Evolutionary conservation across 2,329 filamentous ascomycete species (phyloP).

Genomic region (Arthrobotrys megalospora): DNA sequence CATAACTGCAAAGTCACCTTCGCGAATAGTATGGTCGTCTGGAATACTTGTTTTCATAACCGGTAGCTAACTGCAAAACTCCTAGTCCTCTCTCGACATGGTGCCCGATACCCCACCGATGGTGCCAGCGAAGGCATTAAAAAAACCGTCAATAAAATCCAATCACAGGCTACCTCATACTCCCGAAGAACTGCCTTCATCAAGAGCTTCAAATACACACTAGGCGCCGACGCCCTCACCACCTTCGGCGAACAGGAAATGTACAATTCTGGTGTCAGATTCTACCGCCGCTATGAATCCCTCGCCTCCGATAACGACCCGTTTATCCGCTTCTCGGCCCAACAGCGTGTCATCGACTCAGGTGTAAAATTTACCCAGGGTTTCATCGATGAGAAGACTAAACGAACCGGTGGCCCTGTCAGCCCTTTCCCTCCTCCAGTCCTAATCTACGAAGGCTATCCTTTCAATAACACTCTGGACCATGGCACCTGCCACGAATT

Average conservation of each 20-base stretch:
- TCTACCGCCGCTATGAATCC: constrained; percentile 79
- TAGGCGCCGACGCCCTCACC: constrained; percentile 80
- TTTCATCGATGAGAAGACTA: constrained; percentile 75
- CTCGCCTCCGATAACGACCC: constrained; percentile 75
- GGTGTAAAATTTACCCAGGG: constrained; percentile 82
- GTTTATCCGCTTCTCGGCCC: constrained; percentile 80
- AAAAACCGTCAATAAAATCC: constrained; percentile 67
- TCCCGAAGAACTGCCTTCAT: constrained; percentile 79
- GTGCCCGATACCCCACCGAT: constrained; percentile 83
- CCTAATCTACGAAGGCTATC: constrained; percentile 77
- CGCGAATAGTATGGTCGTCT: constrained; percentile 71
- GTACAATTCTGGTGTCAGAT: constrained; percentile 81
- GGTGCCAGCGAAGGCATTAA: constrained; percentile 78
- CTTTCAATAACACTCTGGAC: constrained; percentile 85
- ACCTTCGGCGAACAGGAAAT: constrained; percentile 78
- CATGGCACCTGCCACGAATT: constrained; percentile 81
- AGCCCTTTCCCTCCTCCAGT: constrained; percentile 69
- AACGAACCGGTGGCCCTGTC: constrained; percentile 68
- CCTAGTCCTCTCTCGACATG: constrained; percentile 82
- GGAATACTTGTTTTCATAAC: neutral
- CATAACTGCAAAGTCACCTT: constrained; percentile 81
- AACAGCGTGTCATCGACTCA: constrained; percentile 80
- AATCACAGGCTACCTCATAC: constrained; percentile 70
- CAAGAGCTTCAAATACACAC: constrained; percentile 77
- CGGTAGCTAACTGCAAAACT: neutral